Evolutionary conservation across 768 basidiomycete species (phyloP).

Genomic region (Tricholoma sp.): DNA sequence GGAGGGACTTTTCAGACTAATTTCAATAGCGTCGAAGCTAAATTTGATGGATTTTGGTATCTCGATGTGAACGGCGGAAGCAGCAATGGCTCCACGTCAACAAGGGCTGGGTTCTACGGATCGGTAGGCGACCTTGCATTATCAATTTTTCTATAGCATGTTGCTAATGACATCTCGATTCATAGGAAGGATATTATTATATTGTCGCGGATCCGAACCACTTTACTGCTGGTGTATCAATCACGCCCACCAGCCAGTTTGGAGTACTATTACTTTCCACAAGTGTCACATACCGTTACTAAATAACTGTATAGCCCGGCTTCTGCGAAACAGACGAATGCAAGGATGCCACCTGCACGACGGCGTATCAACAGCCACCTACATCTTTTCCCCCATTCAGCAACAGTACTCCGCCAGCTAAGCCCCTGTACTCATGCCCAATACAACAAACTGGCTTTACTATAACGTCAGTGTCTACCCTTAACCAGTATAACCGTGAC

Average conservation of each 20-base stretch:
- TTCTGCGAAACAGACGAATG: no score
- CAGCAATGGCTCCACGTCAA: constrained; percentile 14
- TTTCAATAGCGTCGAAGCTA: background rate
- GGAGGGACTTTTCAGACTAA: background rate
- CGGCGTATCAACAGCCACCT: constrained; percentile 19
- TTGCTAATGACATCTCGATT: background rate
- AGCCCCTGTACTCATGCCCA: constrained; percentile 20
- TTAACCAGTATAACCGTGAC: constrained; percentile 17
- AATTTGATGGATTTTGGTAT: constrained; percentile 21
- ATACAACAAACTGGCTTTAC: background rate
- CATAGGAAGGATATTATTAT: constrained; percentile 22
- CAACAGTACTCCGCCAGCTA: constrained; percentile 7
- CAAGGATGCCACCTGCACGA: background rate
- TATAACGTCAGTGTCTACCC: constrained; percentile 3
- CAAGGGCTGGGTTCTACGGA: constrained; percentile 19
- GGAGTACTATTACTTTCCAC: constrained; percentile 10
- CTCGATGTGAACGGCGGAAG: constrained; percentile 22
- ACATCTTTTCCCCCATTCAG: constrained; percentile 18
- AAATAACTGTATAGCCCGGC: background rate
- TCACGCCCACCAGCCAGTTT: constrained; percentile 17
- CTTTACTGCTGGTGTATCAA: constrained; percentile 30
- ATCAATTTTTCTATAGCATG: background rate
- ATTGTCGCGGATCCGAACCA: constrained; percentile 23
- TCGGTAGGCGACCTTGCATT: no score
- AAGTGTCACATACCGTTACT: background rate